Base-by-base conservation (phyloP, 331 rosid genomes). In the Quercus lobata region DNA sequence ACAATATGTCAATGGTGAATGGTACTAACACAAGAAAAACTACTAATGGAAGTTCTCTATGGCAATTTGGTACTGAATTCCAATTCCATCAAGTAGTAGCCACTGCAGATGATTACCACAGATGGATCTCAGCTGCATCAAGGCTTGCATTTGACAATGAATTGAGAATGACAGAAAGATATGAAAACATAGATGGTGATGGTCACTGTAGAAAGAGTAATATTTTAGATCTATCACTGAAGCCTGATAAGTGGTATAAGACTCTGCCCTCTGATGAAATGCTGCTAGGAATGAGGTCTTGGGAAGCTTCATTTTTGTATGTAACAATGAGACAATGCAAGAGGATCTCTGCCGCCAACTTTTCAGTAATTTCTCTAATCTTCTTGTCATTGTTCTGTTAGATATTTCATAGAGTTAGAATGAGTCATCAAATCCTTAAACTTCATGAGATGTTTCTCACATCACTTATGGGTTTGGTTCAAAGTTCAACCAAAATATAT, bases 311-410 rank as follows among this genome's bases (percentile, higher is more conserved):
- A 76, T 76, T 58, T 81, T 81, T n/a, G 78, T 76, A 4, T 81
- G 81, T 41, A 81, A 81, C 81, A 81, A 81, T 37, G 44, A 61
- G 15, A 81, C 85, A 3, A 71, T 76, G 85, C 81, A 71, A 63
- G 81, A 81, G 52, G 85, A 81, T 76, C 81, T 76, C 63, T 73
- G 27, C 8, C 78, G 78, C 63, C 85, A 81, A 37, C 78, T 81
- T 27, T 81, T 81, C 16, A 81, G 81, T 81, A 60, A 49, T 18
- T 9, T 68, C 72, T 7, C 52, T 34, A 19, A 3, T 35, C 53
- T 68, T 68, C 10, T 6, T 63, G 44, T 16, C 41, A 27, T 16
- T 30, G 41, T 63, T 63, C 18, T 63, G 44, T 25, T 21, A 14
- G 6, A 63, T 14, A 12, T 14, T 63, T 30, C 19, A 6, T 29